Base-by-base conservation (phyloP, 495 filamentous ascomycete genomes). In the Neurospora sp. region DNA sequence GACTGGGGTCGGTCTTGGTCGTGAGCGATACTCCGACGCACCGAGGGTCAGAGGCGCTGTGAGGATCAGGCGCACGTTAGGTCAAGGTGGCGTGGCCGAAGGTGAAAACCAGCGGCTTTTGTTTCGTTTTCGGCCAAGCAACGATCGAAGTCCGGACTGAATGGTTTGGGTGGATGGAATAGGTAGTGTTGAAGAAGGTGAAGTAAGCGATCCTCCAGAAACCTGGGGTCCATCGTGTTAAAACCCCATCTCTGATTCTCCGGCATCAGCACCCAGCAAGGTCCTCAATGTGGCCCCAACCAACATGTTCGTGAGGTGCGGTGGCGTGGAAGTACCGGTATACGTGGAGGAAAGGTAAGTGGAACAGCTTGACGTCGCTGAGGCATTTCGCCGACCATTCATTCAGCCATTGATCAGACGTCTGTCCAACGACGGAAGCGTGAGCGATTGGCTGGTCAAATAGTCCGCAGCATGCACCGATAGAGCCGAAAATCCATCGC, bases 51-150 rank as follows among this genome's bases (percentile, higher is more conserved):
- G 70, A 73, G 70, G 39, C 73, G 69, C 71, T 47, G 45, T 40
- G 35, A 9, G 31, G 45, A 69, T 42, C 74, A 77, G 73, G 74
- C 78, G 78, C 78, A 77, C 75, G 77, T 73, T 76, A 77, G 76
- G 75, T 27, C 42, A 75, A 61, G 72, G 61, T 44, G 65, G 68
- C 72, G 72, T 70, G 41, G 72, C 69, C 65, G 69, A 73, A 71
- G 70, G 65, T 72, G 70, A 39, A 61, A 74, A 72, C 71, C 73
- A 69, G 73, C 77, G 75, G 47, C 20, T 75, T 65, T 18, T 40
- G 73, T 75, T 75, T 75, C 75, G 74, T 47, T 71, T 39, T 27
- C 72, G 59, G 74, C 61, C 73, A 74, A 69, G 71, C 53, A 75
- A 74, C 70, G 73, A 61, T 16, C 14, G 16, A 22, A 14, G 27